Base-by-base conservation (phyloP, 2,329 filamentous ascomycete species). In the Hymenoscyphus linearis region DNA sequence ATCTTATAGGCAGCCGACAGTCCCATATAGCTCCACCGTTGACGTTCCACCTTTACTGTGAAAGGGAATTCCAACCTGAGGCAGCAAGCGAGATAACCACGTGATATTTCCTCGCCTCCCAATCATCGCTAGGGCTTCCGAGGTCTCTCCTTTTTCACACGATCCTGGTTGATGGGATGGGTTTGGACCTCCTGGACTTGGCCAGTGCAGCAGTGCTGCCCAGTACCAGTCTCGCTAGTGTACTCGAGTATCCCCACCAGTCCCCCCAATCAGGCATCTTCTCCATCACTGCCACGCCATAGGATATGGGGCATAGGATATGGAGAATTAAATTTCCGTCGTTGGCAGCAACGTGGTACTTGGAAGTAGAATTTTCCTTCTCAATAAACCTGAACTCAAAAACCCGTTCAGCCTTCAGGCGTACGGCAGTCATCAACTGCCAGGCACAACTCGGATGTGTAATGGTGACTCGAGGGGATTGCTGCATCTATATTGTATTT, bases 11-110 rank as follows among this genome's bases (percentile, higher is more conserved):
- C n/a, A 74, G 7, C 40, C 71, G 71, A 60, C 65, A 66, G 65
- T 76, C 73, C 64, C 59, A 74, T 40, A 77, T 65, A 3, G 69
- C 61, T 62, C 72, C 70, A 10, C 71, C 70, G 64, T 71, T 68
- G 57, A 74, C 62, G 67, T 70, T 74, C 57, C 70, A 68, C 64
- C 66, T 22, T 60, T 68, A 10, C 64, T 67, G 60, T 68, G 36
- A 7, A 70, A 65, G n/a, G 69, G 69, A 34, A 62, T n/a, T n/a
- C 16, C 4, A n/a, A n/a, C n/a, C n/a, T n/a, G n/a, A n/a, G n/a
- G n/a, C n/a, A n/a, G n/a, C n/a, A 18, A 44, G 37, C 12, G 37
- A n/a, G 37, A n/a, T 44, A 44, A 18, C 37, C 37, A 44, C 37
- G 37, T 44, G 37, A 22, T 44, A 2, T 37, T 37, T 37, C 37